Base-by-base conservation (phyloP, 352 stramenopile genomes). In the Aphanomyces stellatus region DNA sequence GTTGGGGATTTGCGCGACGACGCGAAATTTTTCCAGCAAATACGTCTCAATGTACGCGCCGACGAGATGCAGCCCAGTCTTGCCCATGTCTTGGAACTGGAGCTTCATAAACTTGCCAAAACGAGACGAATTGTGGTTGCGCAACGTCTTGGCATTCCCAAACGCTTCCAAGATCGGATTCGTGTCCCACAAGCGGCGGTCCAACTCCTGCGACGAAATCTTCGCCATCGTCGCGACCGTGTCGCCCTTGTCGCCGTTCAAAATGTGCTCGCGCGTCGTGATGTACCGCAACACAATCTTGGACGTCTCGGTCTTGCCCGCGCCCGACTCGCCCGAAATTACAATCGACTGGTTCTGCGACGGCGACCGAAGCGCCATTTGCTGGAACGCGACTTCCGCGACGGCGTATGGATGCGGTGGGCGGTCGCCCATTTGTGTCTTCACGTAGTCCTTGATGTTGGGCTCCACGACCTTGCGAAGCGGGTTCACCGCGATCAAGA, bases 51-150 rank as follows among this genome's bases (percentile, higher is more conserved):
- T 88, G 72, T 88, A 92, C 13, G 85, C 87, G 27, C 87, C 87
- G 6, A 69, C 78, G 37, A 95, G 81, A 48, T 81, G 82, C 71
- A 89, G 87, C 28, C 73, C 79, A 40, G 82, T 73, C 1, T 81
- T 79, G 7, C 64, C 66, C 28, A 33, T 48, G 37, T 71, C 65
- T 66, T 84, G 71, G 74, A 96, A 96, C 74, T 95, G 83, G 41
- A 96, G 76, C 79, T 94, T 93, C 84, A 93, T 94, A 53, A 93
- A 95, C 74, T 93, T 93, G 49, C 86, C 86, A 56, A 95, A 95
- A 37, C 86, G 84, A 51, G 78, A 89, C 62, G 82, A 92, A 72
- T 95, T 95, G 74, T 95, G 80, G 74, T 95, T 95, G 30, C 86
- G 85, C 64, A 92, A 71, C 34, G 86, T 95, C 75, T 95, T 95